These are phyloP conservation scores for Xylaria cubensis DNA, from an alignment of 495 filamentous ascomycete species.

Conservation along the genomic window DNA sequence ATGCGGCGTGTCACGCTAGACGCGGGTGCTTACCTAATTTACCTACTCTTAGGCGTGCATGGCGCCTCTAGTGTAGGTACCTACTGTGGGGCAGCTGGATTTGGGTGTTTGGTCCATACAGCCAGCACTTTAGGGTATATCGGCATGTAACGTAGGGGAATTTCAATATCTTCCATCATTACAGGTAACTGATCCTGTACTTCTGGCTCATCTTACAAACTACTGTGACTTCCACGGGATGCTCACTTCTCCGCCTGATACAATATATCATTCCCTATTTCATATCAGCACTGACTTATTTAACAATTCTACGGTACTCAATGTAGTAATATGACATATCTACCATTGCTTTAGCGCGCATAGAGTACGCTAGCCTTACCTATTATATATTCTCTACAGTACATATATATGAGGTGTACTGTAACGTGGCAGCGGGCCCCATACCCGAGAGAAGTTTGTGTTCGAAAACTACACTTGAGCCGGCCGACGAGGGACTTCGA, in stretches of 20 bases:
- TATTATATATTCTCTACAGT: neutral
- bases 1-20: slow-evolving; percentile 12
- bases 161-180: neutral
- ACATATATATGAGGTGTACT: neutral
- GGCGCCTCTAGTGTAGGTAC: too few species aligned
- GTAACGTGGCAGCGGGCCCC: slow-evolving; percentile 16
- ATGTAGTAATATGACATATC: slow-evolving; percentile 4
- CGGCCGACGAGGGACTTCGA: neutral
- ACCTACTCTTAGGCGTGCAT: neutral
- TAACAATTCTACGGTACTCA: neutral
- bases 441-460: neutral
- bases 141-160: neutral
- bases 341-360: neutral
- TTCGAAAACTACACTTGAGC: neutral
- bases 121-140: neutral
- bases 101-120: neutral
- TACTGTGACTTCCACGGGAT: neutral
- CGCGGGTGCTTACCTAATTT: slow-evolving; percentile 17
- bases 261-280: neutral
- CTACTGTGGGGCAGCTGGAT: too few species aligned
- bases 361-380: neutral
- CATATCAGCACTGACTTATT: neutral
- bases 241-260: neutral
- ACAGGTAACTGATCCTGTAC: neutral
- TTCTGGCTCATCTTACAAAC: neutral